Conservation (phyloP, 2,329 filamentous ascomycete species). For the Hymenoscyphus infarciens region DNA sequence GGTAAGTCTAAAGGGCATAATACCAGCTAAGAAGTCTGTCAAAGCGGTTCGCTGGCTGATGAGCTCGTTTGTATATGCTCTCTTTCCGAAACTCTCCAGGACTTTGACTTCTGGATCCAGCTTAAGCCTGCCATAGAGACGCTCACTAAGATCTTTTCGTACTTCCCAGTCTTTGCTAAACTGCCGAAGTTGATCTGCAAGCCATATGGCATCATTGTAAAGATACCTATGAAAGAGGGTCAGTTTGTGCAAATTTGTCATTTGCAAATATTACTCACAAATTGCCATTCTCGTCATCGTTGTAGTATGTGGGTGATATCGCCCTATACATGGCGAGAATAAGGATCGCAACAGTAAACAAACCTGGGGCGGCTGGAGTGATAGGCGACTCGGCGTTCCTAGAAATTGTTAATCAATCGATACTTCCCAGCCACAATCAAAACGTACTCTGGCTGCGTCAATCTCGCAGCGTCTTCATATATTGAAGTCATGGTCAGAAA, state of each 20-base stretch:
- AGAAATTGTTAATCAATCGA: constrained; percentile 18
- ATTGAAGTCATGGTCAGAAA: constrained; percentile 61
- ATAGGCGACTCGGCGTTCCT: constrained; percentile 52
- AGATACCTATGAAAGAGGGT: constrained; percentile 47
- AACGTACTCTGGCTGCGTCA: constrained; percentile 51
- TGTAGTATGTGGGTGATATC: constrained; percentile 71
- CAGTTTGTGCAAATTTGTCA: neutral
- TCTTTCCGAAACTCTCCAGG: constrained; percentile 56
- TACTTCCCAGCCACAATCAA: neutral
- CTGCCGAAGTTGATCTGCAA: constrained; percentile 54
- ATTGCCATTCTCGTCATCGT: constrained; percentile 56
- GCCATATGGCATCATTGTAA: constrained; percentile 64
- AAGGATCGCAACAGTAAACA: constrained; percentile 70
- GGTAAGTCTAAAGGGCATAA: constrained; percentile 23
- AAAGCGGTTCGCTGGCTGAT: constrained; percentile 57
- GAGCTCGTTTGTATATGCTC: constrained; percentile 60
- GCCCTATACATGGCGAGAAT: constrained; percentile 76
- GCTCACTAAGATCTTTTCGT: constrained; percentile 48
- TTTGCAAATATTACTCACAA: constrained; percentile 50
- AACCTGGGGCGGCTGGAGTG: constrained; percentile 61
- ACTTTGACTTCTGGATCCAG: constrained; percentile 58
- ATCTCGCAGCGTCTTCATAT: constrained; percentile 56
- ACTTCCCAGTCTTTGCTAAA: constrained; percentile 50
- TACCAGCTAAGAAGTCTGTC: constrained; percentile 57
- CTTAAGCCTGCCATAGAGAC: constrained; percentile 52